Evolutionary conservation across 1,284 basidiomycete genomes (phyloP), one percentile per base, ranked within the genome.

Genomic region (Naganishia cerealis): DNA sequence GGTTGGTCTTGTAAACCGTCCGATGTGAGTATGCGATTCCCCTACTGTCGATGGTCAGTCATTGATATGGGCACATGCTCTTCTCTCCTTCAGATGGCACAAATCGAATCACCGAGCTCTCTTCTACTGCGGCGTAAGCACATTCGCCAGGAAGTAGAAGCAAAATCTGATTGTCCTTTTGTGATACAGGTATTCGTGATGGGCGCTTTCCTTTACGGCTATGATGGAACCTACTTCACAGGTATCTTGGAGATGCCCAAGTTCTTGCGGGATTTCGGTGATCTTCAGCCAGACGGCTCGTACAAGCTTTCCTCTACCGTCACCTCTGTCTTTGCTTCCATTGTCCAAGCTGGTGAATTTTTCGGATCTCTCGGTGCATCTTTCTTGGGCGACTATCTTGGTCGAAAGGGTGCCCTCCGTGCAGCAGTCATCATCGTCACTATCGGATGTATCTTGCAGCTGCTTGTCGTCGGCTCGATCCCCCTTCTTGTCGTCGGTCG

Each of bases 401-500:
- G 81, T 43, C 78, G 81, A 71, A 71, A 80, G 57, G 73, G 72
- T 38, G 78, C 81, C 75, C 79, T 81, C 76, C 66, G 77, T 24
- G 66, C 72, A 52, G 80, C 80, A 48, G 79, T 74, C 29, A 40
- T 74, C 36, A 73, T 83, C 71, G 80, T 83, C 72, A 78, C 81
- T 65, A 73, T 83, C 73, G 83, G 82, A 57, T 81, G 83, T 16
- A 74, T 84, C 71, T 82, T 84, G 70, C 82, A 83, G 43, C 76
- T 83, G 62, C 79, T 81, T 18, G 73, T 82, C 8, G 82, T 84
- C 68, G 79, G 79, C 21, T 57, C 59, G 2, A 54, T 82, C 67
- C 77, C 79, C 29, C 83, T 84, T 70, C 84, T 84, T 77, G 78
- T 83, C 73, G 75, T 84, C 67, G 83, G 82, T 38, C 82, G 83